Conservation (phyloP, 2,329 filamentous ascomycete genomes). For the Aspergillus sojae region DNA sequence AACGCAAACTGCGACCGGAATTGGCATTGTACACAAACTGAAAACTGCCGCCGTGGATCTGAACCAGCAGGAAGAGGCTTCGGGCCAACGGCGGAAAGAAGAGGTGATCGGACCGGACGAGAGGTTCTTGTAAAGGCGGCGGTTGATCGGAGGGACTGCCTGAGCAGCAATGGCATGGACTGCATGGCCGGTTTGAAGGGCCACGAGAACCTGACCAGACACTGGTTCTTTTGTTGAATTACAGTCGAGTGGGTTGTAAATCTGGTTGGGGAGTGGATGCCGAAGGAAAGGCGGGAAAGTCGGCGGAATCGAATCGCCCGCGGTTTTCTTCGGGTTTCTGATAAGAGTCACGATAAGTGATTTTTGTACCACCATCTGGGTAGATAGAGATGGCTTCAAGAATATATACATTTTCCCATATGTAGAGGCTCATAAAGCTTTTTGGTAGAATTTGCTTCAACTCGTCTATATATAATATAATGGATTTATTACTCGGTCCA, state of each 20-base stretch:
- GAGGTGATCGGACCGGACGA: slow-evolving; percentile 24
- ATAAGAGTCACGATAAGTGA: slow-evolving; percentile 5
- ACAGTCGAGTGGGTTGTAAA: not conserved
- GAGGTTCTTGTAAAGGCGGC: slow-evolving; percentile 27
- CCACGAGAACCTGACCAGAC: slow-evolving; percentile 24
- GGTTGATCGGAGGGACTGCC: slow-evolving; percentile 40
- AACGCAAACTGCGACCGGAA: slow-evolving; percentile 35
- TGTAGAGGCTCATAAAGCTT: not conserved
- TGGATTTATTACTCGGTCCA: not conserved
- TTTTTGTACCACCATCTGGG: not conserved
- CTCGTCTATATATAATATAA: not conserved
- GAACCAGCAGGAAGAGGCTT: slow-evolving; percentile 24
- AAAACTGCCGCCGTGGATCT: slow-evolving; percentile 33
- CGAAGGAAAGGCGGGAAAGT: slow-evolving; percentile 14
- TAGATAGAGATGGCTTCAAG: not conserved
- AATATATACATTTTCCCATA: not conserved
- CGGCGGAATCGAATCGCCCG: slow-evolving; percentile 10
- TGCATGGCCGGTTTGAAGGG: slow-evolving; percentile 40
- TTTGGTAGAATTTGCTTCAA: not conserved
- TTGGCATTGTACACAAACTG: slow-evolving; percentile 48
- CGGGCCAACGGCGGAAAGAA: slow-evolving; percentile 24
- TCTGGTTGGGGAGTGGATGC: slow-evolving; percentile 5
- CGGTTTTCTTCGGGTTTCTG: slow-evolving; percentile 10
- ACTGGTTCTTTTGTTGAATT: slow-evolving; percentile 20
- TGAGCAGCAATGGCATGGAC: slow-evolving; percentile 42